Evolutionary conservation across 352 stramenopile genomes (phyloP).

Genomic region (Pythium chondricola): DNA sequence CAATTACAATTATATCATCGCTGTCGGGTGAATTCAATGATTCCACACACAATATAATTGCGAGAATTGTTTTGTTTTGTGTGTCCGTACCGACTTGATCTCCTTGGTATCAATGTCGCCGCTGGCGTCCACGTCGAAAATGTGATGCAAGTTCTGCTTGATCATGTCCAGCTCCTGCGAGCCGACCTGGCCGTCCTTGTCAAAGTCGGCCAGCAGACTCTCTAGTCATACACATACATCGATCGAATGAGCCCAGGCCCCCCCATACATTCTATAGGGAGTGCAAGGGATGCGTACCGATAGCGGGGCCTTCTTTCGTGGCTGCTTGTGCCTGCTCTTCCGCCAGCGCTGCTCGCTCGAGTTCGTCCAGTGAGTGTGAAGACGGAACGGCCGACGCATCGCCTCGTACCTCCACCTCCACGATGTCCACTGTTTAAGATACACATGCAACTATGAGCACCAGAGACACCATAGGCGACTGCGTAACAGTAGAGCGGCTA

Average conservation of each 20-base stretch:
- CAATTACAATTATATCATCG: background rate
- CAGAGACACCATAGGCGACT: too few species aligned
- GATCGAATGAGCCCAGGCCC: too few species aligned
- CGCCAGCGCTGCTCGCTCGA: slow-evolving; percentile 11
- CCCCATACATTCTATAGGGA: too few species aligned
- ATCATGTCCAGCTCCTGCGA: slow-evolving; percentile 71
- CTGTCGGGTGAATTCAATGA: too few species aligned
- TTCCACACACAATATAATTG: too few species aligned
- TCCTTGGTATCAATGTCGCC: slow-evolving; percentile 67
- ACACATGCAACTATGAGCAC: background rate
- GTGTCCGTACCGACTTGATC: slow-evolving; percentile 52
- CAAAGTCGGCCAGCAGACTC: slow-evolving; percentile 72
- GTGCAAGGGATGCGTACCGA: too few species aligned
- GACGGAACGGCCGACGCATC: slow-evolving; percentile 10
- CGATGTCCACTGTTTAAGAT: background rate
- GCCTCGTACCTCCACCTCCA: slow-evolving; percentile 18
- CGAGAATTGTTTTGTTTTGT: too few species aligned
- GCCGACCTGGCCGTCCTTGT: slow-evolving; percentile 71
- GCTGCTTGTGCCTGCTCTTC: slow-evolving; percentile 12
- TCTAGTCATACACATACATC: slow-evolving; percentile 22
- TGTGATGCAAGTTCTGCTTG: slow-evolving; percentile 75
- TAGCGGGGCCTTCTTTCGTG: slow-evolving; percentile 6
- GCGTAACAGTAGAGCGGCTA: too few species aligned
- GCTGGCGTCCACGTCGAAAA: slow-evolving; percentile 75
- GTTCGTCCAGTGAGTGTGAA: slow-evolving; percentile 11